Evolutionary conservation across 2,329 filamentous ascomycete genomes (phyloP), one percentile per base, ranked within the genome.

Genomic region (Paramyrothecium sp.): DNA sequence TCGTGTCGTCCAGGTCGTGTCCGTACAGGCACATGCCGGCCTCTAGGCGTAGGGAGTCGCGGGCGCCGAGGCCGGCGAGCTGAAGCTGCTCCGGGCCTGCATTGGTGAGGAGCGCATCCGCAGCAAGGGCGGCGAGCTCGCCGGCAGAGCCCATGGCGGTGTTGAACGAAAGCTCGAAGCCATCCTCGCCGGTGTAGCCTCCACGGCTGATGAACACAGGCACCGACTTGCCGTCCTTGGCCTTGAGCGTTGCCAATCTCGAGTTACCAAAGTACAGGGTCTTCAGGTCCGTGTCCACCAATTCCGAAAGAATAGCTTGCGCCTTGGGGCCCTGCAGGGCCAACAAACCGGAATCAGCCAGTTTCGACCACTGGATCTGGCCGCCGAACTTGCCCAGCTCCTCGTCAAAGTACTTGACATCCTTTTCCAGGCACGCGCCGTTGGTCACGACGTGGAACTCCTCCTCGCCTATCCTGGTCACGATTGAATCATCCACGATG

Each of bases 21-120:
- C 95, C 95, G 77, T 99, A 99, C 17, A 99, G 83, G 74, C 95
- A 99, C 94, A 99, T 96, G 60, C 95, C 95, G 1, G 95, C 95
- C 78, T 99, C 95, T 26, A 99, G 86, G 50, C 95, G 88, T 59
- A 99, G 85, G 60, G 90, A 95, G 74, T 99, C 95, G 62, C 95
- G 86, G 2, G 95, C 92, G 12, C 93, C 95, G 0, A 99, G 84
- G 3, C 95, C 95, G 2, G 94, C 92, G 51, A 97, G 84, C 68
- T 89, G 89, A 16, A 97, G 79, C 53, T 74, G 77, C 61, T 82
- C 80, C 3, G 81, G 75, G 16, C 87, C 85, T 26, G 88, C 88
- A 33, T 83, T 78, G 46, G 81, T 73, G 51, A 97, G 83, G 22
- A 97, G 81, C 21, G 86, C 79, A 71, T 92, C 82, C 4, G 90